phyloP scores from a whole-genome alignment of 2,329 filamentous ascomycete genomes.

The Nemania sp. region DNA sequence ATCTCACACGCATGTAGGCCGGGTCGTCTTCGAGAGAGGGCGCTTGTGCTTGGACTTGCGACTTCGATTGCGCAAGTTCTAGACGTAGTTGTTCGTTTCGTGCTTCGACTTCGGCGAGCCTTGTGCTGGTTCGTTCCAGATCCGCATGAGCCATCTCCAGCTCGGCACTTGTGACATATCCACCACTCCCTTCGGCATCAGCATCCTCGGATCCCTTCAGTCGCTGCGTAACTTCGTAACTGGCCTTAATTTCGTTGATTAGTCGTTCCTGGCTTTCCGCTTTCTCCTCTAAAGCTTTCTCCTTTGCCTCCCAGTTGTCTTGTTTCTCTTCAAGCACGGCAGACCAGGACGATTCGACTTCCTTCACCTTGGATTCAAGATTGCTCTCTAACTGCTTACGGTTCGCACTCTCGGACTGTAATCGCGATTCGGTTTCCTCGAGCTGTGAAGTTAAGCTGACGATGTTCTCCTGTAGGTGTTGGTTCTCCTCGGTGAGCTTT shows the following conservation, averaged over 20 bases:
- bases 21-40: constrained; percentile 87
- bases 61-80: constrained; percentile 90
- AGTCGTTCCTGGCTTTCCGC: constrained; percentile 92
- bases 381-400: constrained; percentile 81
- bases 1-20: constrained; percentile 85
- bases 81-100: constrained; percentile 93
- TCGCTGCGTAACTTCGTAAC: constrained; percentile 94
- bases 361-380: constrained; percentile 84
- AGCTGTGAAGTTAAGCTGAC: constrained; percentile 81
- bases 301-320: constrained; percentile 96
- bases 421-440: constrained; percentile 81
- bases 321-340: constrained; percentile 93
- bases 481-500: constrained; percentile 88
- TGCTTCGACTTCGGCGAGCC: constrained; percentile 90
- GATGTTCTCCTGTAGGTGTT: constrained; percentile 84
- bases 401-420: constrained; percentile 81
- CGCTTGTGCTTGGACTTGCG: constrained; percentile 72
- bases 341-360: constrained; percentile 89
- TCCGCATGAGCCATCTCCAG: constrained; percentile 94
- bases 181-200: constrained; percentile 67
- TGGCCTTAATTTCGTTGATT: constrained; percentile 94
- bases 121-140: constrained; percentile 85
- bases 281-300: constrained; percentile 91
- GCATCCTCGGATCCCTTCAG: constrained; percentile 78
- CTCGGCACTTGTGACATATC: constrained; percentile 84